Conservation (phyloP, 164 flowering plant genomes). For the Vitis rupestris region DNA sequence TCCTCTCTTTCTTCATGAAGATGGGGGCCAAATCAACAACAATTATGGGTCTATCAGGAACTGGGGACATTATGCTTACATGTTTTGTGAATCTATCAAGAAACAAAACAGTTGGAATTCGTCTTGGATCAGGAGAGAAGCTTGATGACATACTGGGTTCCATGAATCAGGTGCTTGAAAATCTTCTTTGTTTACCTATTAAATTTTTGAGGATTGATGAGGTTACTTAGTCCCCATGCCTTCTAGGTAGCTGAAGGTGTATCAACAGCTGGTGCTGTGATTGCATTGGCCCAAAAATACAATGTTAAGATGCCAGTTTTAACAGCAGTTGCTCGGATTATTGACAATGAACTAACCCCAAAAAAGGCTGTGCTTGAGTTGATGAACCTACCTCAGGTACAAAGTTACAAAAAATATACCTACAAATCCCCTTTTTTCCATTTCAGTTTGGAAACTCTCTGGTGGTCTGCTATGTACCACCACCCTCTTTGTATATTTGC, state of each 20-base stretch:
- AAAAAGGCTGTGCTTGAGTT: constrained; percentile 82
- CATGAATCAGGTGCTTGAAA: constrained; percentile 78
- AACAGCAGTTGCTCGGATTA: constrained; percentile 93
- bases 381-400: constrained; percentile 94
- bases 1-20: constrained; percentile 32
- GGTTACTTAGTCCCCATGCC: background rate
- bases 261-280: constrained; percentile 95
- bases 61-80: constrained; percentile 97
- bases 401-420: too few species aligned
- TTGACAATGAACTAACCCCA: constrained; percentile 91
- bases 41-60: constrained; percentile 88
- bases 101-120: constrained; percentile 92
- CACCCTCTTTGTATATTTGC: background rate
- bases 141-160: constrained; percentile 80
- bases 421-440: too few species aligned
- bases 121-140: constrained; percentile 93
- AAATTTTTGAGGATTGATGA: constrained; percentile 3
- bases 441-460: too few species aligned
- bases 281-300: constrained; percentile 92
- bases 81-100: constrained; percentile 93
- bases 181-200: background rate
- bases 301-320: constrained; percentile 94
- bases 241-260: constrained; percentile 95
- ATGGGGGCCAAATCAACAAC: constrained; percentile 98
- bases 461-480: too few species aligned